These are phyloP conservation scores for Aspergillus texensis DNA, from an alignment of 2,329 filamentous ascomycete species.

Conservation along the genomic window DNA sequence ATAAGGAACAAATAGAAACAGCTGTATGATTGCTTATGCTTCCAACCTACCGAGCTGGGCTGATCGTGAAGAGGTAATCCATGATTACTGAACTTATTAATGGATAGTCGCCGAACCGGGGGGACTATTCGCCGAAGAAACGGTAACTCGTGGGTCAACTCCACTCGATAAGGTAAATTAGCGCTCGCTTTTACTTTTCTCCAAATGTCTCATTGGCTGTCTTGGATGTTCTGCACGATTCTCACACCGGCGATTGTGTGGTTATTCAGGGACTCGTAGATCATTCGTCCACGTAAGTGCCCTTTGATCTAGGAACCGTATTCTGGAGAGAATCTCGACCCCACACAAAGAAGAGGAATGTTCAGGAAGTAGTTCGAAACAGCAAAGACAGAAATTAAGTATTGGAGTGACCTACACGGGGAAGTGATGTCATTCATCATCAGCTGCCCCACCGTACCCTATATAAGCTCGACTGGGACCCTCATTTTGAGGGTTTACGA, in stretches of 20 bases:
- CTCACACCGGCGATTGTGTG: background rate
- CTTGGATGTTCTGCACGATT: too few species aligned
- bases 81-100: conserved; percentile 7
- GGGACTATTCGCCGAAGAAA: background rate
- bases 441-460: background rate
- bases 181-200: background rate
- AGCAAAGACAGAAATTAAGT: background rate
- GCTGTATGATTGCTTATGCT: too few species aligned
- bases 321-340: background rate
- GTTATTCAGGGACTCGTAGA: background rate
- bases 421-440: background rate
- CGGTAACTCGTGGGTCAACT: background rate
- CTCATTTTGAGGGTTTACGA: background rate
- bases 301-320: background rate
- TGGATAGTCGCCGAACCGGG: conserved; percentile 1
- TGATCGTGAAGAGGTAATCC: too few species aligned
- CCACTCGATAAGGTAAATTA: background rate
- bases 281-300: background rate
- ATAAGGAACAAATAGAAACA: too few species aligned
- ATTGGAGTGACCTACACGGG: background rate
- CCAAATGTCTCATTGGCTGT: background rate
- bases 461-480: conserved; percentile 5
- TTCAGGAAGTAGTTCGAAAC: background rate
- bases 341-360: background rate
- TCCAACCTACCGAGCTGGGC: too few species aligned